Percentiles rank a stretch among this genome's conserved stretches.
Evolutionary conservation across 176 grass and related monocot genomes (phyloP).

Genomic region (Miscanthus lutarioriparius): DNA sequence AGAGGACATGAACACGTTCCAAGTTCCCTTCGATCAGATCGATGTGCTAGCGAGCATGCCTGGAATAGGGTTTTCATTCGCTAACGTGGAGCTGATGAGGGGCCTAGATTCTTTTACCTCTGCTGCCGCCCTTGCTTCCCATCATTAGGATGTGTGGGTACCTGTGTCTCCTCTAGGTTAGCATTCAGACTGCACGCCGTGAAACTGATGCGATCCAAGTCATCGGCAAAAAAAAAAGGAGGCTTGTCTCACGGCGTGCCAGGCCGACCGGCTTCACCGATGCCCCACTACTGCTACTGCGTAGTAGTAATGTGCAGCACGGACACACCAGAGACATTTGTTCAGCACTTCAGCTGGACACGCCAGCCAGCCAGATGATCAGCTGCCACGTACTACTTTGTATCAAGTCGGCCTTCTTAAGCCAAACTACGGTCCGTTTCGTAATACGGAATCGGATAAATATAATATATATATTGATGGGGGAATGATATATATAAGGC

Average conservation of each 20-base stretch:
- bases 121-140: background rate
- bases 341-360: too few relatives aligned
- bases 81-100: slow-evolving; percentile 14
- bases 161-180: slow-evolving; percentile 24
- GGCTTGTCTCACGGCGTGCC: background rate
- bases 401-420: too few relatives aligned
- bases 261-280: background rate
- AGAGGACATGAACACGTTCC: background rate
- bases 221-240: slow-evolving; percentile 13
- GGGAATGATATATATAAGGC: too few relatives aligned
- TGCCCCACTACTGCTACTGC: background rate
- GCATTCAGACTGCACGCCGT: background rate
- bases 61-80: slow-evolving; percentile 27
- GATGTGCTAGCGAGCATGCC: slow-evolving; percentile 1
- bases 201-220: background rate
- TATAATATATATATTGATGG: too few relatives aligned
- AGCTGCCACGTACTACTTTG: too few relatives aligned
- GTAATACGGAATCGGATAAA: too few relatives aligned
- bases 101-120: slow-evolving; percentile 33
- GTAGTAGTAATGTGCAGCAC: background rate
- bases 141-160: slow-evolving; percentile 27
- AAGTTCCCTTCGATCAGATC: background rate
- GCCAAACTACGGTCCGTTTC: too few relatives aligned
- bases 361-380: too few relatives aligned
- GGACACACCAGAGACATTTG: background rate